Percentiles rank a stretch among this genome's conserved stretches.
Evolutionary conservation across 2,329 filamentous ascomycete species (phyloP).

Genomic region (Arthrobotrys musiformis): DNA sequence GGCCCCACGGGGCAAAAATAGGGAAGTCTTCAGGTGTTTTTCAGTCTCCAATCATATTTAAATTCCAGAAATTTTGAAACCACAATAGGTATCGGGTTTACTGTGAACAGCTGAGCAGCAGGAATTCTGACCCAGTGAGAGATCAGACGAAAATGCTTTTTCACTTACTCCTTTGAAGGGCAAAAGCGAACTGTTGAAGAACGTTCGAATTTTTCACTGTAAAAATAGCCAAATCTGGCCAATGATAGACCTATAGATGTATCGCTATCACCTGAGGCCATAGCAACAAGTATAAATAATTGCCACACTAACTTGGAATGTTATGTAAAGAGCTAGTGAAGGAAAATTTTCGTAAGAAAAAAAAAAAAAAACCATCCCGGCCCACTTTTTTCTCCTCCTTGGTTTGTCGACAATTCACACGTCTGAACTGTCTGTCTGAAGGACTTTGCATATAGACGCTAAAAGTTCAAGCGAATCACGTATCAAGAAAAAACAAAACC

Average conservation of each 20-base stretch:
- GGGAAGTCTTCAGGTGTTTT: neutral
- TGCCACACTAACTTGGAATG: conserved; percentile 9
- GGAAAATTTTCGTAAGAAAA: conserved; percentile 26
- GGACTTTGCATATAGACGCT: conserved; percentile 32
- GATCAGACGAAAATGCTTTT: conserved; percentile 52
- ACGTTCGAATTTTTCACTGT: conserved; percentile 22
- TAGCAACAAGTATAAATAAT: conserved; percentile 20
- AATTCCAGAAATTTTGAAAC: neutral
- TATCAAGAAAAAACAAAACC: conserved; percentile 48
- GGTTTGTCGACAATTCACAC: conserved; percentile 49
- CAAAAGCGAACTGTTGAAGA: neutral
- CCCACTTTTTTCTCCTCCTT: conserved; percentile 34
- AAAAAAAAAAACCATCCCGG: conserved; percentile 3
- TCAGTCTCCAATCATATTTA: conserved; percentile 26
- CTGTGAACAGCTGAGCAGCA: conserved; percentile 15
- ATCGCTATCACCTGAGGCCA: conserved; percentile 43
- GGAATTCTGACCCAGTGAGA: conserved; percentile 26
- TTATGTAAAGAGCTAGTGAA: conserved; percentile 4
- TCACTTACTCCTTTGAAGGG: neutral
- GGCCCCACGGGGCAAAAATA: neutral
- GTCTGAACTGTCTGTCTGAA: conserved; percentile 54
- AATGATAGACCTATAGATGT: conserved; percentile 24
- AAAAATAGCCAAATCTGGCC: conserved; percentile 46
- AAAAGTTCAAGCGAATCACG: conserved; percentile 48
- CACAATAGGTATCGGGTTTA: neutral